Conservation (phyloP, 495 filamentous ascomycete genomes). For the Hypoxylon subgilvum region DNA sequence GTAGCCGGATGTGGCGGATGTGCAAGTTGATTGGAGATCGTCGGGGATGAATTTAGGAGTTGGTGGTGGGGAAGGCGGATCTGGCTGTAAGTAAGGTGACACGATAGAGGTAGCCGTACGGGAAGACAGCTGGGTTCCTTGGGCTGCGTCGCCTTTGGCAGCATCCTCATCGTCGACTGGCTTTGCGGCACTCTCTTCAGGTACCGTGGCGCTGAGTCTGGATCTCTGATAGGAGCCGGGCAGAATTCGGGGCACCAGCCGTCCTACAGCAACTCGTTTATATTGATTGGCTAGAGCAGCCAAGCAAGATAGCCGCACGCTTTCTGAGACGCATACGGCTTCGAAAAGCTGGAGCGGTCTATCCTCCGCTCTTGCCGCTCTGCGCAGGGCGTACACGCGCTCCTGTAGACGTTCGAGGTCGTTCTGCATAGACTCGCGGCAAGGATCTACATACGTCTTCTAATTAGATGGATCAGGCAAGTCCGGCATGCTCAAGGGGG, state of each 20-base stretch:
- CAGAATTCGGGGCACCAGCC: constrained; percentile 42
- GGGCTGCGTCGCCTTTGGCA: constrained; percentile 16
- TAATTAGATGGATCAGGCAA: constrained; percentile 5
- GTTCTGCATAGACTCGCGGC: constrained; percentile 33
- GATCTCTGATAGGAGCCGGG: constrained; percentile 33
- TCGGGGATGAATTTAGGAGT: constrained; percentile 43
- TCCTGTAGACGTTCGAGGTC: constrained; percentile 39
- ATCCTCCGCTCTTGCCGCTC: constrained; percentile 17
- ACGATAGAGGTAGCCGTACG: constrained; percentile 24
- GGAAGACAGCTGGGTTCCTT: constrained; percentile 19
- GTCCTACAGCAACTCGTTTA: constrained; percentile 44
- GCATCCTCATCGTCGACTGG: not conserved
- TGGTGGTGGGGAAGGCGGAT: constrained; percentile 47
- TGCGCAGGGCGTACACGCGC: constrained; percentile 33
- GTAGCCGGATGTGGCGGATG: constrained; percentile 10
- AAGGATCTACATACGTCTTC: constrained; percentile 32
- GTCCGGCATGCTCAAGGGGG: not conserved
- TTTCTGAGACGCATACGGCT: constrained; percentile 41
- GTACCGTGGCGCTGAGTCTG: constrained; percentile 6
- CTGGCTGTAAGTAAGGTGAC: constrained; percentile 36
- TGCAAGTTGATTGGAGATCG: constrained; percentile 33
- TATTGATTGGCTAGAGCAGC: constrained; percentile 46
- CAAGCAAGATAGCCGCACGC: constrained; percentile 39
- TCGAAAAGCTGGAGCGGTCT: constrained; percentile 41
- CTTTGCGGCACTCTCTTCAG: constrained; percentile 9